A percentile compares a stretch with the other conserved stretches of the same genome.
phyloP scores from a whole-genome alignment of 208 protist genomes.

The Trypanosoma vivax region DNA sequence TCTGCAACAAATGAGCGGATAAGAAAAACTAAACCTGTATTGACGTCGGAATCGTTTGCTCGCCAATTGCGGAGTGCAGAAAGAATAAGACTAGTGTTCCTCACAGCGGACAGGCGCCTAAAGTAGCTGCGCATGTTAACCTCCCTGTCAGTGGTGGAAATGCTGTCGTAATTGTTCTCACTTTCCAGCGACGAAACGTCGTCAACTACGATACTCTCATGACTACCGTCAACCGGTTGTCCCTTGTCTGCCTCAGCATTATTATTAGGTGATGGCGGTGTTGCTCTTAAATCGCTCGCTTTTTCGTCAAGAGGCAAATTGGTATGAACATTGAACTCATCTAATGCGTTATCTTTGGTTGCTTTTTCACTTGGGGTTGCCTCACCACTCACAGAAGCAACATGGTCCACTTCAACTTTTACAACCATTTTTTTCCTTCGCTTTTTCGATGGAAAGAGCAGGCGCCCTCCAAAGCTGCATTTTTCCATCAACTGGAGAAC shows the following conservation, averaged over 20 bases:
- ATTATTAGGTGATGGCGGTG: background rate
- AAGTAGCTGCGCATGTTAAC: conserved; percentile 69
- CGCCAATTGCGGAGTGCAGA: conserved; percentile 70
- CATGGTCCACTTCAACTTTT: conserved; percentile 28
- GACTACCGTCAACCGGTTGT: background rate
- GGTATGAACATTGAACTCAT: conserved; percentile 47
- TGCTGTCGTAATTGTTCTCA: conserved; percentile 35
- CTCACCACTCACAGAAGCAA: background rate
- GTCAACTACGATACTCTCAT: conserved; percentile 9
- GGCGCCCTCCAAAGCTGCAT: conserved; percentile 71
- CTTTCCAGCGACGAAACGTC: conserved; percentile 23
- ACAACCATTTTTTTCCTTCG: conserved; percentile 18
- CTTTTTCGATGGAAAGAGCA: conserved; percentile 51
- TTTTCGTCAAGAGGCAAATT: too few species aligned
- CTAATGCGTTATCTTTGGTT: conserved; percentile 18
- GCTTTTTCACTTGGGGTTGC: conserved; percentile 6
- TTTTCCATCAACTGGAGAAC: conserved; percentile 82
- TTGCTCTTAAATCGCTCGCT: too few species aligned
- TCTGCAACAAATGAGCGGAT: conserved; percentile 55
- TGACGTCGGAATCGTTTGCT: conserved; percentile 70
- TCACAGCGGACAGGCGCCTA: conserved; percentile 51
- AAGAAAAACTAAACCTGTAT: conserved; percentile 67
- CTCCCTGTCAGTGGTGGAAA: conserved; percentile 60
- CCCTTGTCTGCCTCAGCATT: background rate
- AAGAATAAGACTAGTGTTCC: conserved; percentile 61